Evolutionary conservation across 2,329 filamentous ascomycete species (phyloP), one percentile per base, ranked within the genome.

Genomic region (Penicillium sclerotiorum): DNA sequence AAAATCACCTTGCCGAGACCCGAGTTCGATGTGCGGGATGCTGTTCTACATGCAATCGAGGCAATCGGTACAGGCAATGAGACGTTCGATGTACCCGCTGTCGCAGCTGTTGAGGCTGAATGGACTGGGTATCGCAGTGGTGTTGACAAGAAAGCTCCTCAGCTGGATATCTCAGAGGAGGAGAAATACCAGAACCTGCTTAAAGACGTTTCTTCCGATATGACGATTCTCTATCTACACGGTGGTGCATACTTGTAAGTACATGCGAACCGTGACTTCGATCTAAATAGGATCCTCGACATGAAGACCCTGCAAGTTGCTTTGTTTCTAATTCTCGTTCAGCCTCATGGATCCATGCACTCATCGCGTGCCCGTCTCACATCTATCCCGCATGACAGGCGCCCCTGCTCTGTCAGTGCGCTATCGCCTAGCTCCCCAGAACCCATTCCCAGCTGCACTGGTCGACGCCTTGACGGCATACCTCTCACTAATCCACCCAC

Each of bases 1-100:
- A 87, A 83, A 47, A 85, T 88, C 35, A 81, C 80, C 0, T 74
- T 90, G 13, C 81, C 83, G 0, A 73, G 74, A 2, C 87, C 81
- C 0, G 78, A 72, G 39, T 49, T 82, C 76, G 69, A 68, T 37
- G 66, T 74, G 8, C 65, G 66, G 39, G 62, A 68, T 22, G 69
- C 70, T 2, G 61, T 77, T 13, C 43, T 71, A 7, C 61, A 61
- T 36, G 73, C 71, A 9, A 71, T 77, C 35, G 65, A 72, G 40
- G 59, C 66, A 21, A 59, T 75, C 21, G 72, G 71, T 47, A 57
- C 65, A 2, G 73, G 70, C 2, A 58, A 57, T 11, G 73, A 73
- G 52, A 70, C 65, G 9, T 75, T 70, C 37, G 61, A 68, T 47
- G 50, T 71, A 6, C 74, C 74, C 0, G 65, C 58, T 1, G 50